Percentiles rank a stretch among this genome's conserved stretches.
These are phyloP conservation scores for Termitomyces heimii DNA, from an alignment of 768 basidiomycete genomes.

Conservation along the genomic window DNA sequence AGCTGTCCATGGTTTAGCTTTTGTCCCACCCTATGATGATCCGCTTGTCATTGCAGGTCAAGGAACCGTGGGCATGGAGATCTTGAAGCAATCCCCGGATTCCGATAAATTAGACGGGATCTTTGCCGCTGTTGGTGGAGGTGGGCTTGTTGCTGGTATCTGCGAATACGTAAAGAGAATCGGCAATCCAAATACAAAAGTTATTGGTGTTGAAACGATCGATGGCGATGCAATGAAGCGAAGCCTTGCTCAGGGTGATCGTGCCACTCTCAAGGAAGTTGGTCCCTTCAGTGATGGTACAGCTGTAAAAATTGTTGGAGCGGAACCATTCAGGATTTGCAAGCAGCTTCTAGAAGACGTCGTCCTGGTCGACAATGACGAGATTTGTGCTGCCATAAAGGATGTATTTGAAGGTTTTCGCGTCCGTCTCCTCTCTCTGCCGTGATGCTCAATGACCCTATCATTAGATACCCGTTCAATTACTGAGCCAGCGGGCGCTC, in stretches of 20 bases:
- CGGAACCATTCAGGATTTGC: slow-evolving; percentile 93
- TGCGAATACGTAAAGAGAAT: slow-evolving; percentile 90
- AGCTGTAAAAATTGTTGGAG: slow-evolving; percentile 92
- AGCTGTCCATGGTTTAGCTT: slow-evolving; percentile 65
- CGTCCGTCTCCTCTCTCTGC: not conserved
- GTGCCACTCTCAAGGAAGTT: slow-evolving; percentile 81
- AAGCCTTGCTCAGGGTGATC: slow-evolving; percentile 75
- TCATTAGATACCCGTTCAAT: slow-evolving; percentile 85
- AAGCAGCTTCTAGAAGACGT: slow-evolving; percentile 76
- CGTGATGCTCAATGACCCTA: not conserved
- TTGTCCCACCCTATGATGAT: slow-evolving; percentile 97
- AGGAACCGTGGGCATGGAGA: slow-evolving; percentile 92
- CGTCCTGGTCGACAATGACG: slow-evolving; percentile 87
- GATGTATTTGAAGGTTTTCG: slow-evolving; percentile 91
- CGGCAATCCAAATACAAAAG: slow-evolving; percentile 73
- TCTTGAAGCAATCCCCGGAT: slow-evolving; percentile 80
- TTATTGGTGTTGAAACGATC: slow-evolving; percentile 89
- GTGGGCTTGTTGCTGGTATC: slow-evolving; percentile 89
- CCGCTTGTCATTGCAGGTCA: slow-evolving; percentile 97
- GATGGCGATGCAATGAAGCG: slow-evolving; percentile 93
- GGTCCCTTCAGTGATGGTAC: slow-evolving; percentile 98
- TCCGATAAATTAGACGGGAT: slow-evolving; percentile 77
- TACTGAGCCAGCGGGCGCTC: slow-evolving; percentile 94
- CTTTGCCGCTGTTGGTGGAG: slow-evolving; percentile 91
- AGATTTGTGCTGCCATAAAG: slow-evolving; percentile 97